phyloP scores from a whole-genome alignment of 257 asterid species.

The Oldenlandia corymbosa region DNA sequence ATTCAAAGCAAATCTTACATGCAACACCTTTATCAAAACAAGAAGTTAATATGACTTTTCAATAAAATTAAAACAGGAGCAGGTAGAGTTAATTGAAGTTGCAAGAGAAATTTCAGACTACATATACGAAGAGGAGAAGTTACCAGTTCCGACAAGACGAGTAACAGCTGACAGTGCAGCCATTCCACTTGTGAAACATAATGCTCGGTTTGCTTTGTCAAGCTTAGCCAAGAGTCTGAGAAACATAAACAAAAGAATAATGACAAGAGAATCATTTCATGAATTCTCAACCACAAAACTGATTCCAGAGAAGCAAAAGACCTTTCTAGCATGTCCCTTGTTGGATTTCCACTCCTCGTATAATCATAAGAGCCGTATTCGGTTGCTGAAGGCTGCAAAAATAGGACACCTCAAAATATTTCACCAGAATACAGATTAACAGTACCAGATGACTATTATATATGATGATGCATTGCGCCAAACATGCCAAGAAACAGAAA shows the following conservation, averaged over 20 bases:
- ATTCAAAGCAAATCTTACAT: neutral
- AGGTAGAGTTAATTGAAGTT: neutral
- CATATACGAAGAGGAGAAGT: conserved; percentile 5
- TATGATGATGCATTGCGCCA: neutral
- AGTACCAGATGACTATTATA: neutral
- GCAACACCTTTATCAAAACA: no score
- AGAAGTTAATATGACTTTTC: neutral
- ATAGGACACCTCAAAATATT: neutral
- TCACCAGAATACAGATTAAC: neutral
- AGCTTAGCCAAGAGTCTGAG: conserved; percentile 85
- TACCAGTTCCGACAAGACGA: conserved; percentile 77
- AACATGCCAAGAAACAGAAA: neutral
- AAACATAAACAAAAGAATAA: conserved; percentile 14
- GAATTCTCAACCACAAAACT: conserved; percentile 13
- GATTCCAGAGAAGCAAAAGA: conserved; percentile 21
- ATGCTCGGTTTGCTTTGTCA: conserved; percentile 82
- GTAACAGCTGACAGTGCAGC: conserved; percentile 91
- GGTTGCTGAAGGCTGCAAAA: conserved; percentile 80
- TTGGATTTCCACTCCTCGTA: conserved; percentile 98
- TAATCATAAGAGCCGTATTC: conserved; percentile 78
- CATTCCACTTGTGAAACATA: conserved; percentile 98
- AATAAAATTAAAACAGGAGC: neutral
- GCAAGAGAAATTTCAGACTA: neutral
- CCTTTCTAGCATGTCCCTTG: conserved; percentile 88
- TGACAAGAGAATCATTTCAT: conserved; percentile 5